A percentile compares a stretch with the other conserved stretches of the same genome.
phyloP scores from a whole-genome alignment of 2,329 filamentous ascomycete species.

The Kalmusia sp. region DNA sequence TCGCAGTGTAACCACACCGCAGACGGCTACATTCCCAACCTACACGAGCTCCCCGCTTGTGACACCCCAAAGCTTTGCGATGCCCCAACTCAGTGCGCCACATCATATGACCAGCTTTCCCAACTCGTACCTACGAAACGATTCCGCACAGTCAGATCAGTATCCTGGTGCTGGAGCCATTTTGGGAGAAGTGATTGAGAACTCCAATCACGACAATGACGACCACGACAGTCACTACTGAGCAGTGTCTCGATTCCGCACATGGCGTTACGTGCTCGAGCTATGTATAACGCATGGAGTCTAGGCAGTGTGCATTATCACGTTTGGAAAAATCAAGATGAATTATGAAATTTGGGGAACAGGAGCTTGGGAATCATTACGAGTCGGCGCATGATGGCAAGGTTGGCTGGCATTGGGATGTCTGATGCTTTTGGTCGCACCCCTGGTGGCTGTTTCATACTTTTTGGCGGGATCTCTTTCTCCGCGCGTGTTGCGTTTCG shows the following conservation, averaged over 20 bases:
- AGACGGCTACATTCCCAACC: slow-evolving; percentile 49
- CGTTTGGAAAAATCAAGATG: slow-evolving; percentile 20
- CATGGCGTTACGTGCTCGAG: neutral
- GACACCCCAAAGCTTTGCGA: slow-evolving; percentile 43
- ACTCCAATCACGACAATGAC: slow-evolving; percentile 41
- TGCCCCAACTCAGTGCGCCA: slow-evolving; percentile 49
- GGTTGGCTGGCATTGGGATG: neutral
- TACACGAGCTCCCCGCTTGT: slow-evolving; percentile 50
- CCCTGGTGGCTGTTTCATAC: slow-evolving; percentile 34
- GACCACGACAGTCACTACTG: slow-evolving; percentile 31
- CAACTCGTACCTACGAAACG: slow-evolving; percentile 47
- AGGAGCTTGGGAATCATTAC: neutral
- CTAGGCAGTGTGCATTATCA: slow-evolving; percentile 8
- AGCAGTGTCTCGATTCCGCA: neutral
- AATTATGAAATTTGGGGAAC: slow-evolving; percentile 17
- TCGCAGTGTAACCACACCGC: slow-evolving; percentile 44
- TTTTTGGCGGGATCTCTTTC: neutral
- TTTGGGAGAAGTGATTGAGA: slow-evolving; percentile 46
- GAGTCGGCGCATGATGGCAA: neutral
- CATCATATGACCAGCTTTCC: slow-evolving; percentile 48
- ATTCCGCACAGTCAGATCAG: slow-evolving; percentile 41
- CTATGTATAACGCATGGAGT: slow-evolving; percentile 2
- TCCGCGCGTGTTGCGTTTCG: slow-evolving; percentile 11
- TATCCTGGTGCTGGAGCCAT: slow-evolving; percentile 45
- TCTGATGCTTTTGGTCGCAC: slow-evolving; percentile 20